A percentile compares a stretch with the other conserved stretches of the same genome.
These are phyloP conservation scores for Graphilbum sp. DNA, from an alignment of 2,329 filamentous ascomycete genomes.

Conservation along the genomic window DNA sequence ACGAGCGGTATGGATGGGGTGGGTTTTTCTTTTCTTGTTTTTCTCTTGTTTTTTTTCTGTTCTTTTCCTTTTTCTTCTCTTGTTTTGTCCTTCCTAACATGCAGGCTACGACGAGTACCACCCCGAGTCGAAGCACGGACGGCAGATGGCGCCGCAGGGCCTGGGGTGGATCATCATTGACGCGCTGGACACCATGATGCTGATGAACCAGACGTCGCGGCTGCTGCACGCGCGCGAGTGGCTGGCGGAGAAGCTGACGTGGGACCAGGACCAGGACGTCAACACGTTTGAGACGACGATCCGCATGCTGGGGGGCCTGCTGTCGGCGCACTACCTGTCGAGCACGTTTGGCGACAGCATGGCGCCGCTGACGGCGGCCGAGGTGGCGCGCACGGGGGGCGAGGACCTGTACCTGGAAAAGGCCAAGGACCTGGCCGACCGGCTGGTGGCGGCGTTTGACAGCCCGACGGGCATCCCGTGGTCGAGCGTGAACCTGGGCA, in stretches of 20 bases:
- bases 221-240: slow-evolving; percentile 75
- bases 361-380: slow-evolving; percentile 56
- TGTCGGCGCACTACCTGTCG: slow-evolving; percentile 91
- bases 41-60: background rate
- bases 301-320: slow-evolving; percentile 82
- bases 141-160: slow-evolving; percentile 73
- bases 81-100: background rate
- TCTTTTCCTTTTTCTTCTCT: background rate
- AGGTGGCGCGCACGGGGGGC: slow-evolving; percentile 48
- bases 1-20: slow-evolving; percentile 91
- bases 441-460: slow-evolving; percentile 75
- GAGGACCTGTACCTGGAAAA: slow-evolving; percentile 95
- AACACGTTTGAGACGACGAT: slow-evolving; percentile 98
- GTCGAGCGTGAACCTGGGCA: slow-evolving; percentile 77
- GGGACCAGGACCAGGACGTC: slow-evolving; percentile 87
- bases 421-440: slow-evolving; percentile 80
- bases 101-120: slow-evolving; percentile 72
- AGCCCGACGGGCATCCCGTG: slow-evolving; percentile 75
- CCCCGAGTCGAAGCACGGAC: slow-evolving; percentile 62
- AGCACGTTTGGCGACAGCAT: slow-evolving; percentile 57
- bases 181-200: slow-evolving; percentile 86
- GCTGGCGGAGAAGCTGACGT: slow-evolving; percentile 66
- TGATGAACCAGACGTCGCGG: slow-evolving; percentile 90
- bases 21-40: slow-evolving; percentile 19
- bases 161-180: slow-evolving; percentile 98